These are phyloP conservation scores for Yamadazyma akitaensis DNA, from an alignment of 805 yeast genomes.

Conservation along the genomic window DNA sequence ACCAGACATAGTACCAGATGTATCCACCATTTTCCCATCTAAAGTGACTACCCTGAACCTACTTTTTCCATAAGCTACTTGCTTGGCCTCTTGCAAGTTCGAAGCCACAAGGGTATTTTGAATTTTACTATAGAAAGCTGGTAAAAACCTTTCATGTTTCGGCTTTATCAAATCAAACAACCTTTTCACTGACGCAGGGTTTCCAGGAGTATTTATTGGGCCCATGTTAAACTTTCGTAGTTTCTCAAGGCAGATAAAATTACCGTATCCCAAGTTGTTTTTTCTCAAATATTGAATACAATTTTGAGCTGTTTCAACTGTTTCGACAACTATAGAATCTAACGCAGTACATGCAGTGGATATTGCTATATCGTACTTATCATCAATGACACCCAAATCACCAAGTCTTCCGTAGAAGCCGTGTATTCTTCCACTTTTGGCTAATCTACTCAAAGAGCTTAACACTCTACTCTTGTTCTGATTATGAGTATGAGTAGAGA, in stretches of 20 bases:
- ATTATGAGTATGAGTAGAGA: conserved; percentile 49
- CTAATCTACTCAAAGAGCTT: conserved; percentile 61
- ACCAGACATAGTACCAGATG: conserved; percentile 94
- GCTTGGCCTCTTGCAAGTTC: conserved; percentile 74
- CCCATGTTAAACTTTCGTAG: conserved; percentile 59
- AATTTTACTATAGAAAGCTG: conserved; percentile 86
- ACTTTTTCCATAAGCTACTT: conserved; percentile 78
- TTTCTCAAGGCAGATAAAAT: conserved; percentile 77
- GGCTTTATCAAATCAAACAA: conserved; percentile 80
- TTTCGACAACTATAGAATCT: conserved; percentile 90
- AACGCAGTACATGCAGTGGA: conserved; percentile 92
- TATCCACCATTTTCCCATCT: conserved; percentile 88
- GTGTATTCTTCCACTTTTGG: conserved; percentile 72
- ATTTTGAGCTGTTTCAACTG: conserved; percentile 55
- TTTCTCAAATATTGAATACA: conserved; percentile 78
- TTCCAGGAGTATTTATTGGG: conserved; percentile 64
- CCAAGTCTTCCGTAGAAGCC: conserved; percentile 93
- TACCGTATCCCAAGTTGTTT: conserved; percentile 83
- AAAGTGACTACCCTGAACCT: conserved; percentile 89
- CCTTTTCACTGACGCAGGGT: conserved; percentile 63
- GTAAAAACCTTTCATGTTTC: conserved; percentile 61
- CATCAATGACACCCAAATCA: conserved; percentile 87
- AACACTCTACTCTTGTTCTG: conserved; percentile 76
- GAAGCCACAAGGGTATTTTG: conserved; percentile 85
- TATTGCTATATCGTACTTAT: conserved; percentile 84